Percentiles rank a stretch among this genome's conserved stretches.
Evolutionary conservation across 805 yeast species (phyloP).

Genomic region (Candida orba): DNA sequence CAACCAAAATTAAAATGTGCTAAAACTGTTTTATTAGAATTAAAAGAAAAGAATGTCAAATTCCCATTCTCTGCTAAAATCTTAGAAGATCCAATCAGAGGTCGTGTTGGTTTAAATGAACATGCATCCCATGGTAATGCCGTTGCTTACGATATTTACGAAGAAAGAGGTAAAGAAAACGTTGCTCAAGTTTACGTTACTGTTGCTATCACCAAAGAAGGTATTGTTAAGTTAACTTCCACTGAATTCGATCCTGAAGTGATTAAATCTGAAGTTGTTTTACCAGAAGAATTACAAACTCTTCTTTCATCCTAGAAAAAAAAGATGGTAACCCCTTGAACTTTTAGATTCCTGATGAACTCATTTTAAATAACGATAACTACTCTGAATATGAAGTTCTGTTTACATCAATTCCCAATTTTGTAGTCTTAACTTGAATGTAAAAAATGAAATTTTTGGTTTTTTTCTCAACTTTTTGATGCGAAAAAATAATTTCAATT

Average conservation of each 20-base stretch:
- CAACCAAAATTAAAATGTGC: constrained; percentile 66
- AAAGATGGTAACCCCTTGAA: constrained; percentile 27
- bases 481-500: too few species aligned
- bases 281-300: constrained; percentile 39
- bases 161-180: constrained; percentile 58
- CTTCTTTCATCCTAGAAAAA: constrained; percentile 47
- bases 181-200: constrained; percentile 73
- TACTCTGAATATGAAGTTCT: too few species aligned
- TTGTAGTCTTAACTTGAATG: too few species aligned
- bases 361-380: too few species aligned
- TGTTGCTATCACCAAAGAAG: constrained; percentile 66
- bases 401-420: too few species aligned
- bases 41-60: constrained; percentile 55
- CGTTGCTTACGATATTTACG: constrained; percentile 59
- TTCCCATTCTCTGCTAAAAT: constrained; percentile 66
- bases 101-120: constrained; percentile 69
- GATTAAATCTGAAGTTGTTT: constrained; percentile 49
- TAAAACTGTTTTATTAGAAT: constrained; percentile 56
- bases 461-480: too few species aligned
- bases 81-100: constrained; percentile 61
- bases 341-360: not conserved
- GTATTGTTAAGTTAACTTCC: constrained; percentile 55
- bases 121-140: constrained; percentile 60
- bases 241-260: constrained; percentile 42
- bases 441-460: not conserved